Evolutionary conservation across 2,329 filamentous ascomycete genomes (phyloP).

Genomic region (Periconia sp.): DNA sequence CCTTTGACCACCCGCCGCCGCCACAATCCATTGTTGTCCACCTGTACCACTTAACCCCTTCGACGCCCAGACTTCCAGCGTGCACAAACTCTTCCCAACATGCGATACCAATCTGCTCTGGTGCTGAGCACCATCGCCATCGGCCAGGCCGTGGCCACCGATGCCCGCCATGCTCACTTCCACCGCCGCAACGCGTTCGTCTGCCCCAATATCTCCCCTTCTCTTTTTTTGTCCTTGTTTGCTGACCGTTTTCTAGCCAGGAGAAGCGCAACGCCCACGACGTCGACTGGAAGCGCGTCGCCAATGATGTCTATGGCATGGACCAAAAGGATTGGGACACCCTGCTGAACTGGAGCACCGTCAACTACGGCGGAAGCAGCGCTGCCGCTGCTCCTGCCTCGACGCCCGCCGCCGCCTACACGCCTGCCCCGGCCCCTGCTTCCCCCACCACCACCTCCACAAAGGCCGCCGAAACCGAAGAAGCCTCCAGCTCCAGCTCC

Average conservation of each 20-base stretch:
- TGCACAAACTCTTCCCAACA: constrained; percentile 23
- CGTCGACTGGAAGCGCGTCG: constrained; percentile 40
- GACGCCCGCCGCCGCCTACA: constrained; percentile 6
- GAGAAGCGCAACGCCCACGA: constrained; percentile 32
- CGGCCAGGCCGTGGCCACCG: constrained; percentile 41
- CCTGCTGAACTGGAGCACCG: constrained; percentile 34
- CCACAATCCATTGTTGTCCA: constrained; percentile 5
- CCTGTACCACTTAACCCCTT: constrained; percentile 8
- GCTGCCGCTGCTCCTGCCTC: constrained; percentile 8
- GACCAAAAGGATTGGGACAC: too few relatives aligned
- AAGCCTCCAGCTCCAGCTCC: too few relatives aligned
- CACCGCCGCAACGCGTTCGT: constrained; percentile 44
- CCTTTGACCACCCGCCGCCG: constrained; percentile 16
- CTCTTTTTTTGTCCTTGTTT: not conserved
- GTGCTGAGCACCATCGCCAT: constrained; percentile 46
- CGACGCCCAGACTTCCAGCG: constrained; percentile 5
- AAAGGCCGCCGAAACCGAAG: constrained; percentile 8
- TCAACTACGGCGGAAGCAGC: constrained; percentile 29
- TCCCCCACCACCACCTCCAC: constrained; percentile 11
- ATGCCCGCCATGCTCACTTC: constrained; percentile 43
- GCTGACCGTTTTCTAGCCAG: constrained; percentile 29
- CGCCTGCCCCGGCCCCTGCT: constrained; percentile 11
- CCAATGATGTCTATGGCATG: constrained; percentile 33
- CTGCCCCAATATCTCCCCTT: not conserved
- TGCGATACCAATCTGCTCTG: constrained; percentile 45